Base-by-base conservation (phyloP, 2,329 filamentous ascomycete species). In the Aurifilum marmelostoma region DNA sequence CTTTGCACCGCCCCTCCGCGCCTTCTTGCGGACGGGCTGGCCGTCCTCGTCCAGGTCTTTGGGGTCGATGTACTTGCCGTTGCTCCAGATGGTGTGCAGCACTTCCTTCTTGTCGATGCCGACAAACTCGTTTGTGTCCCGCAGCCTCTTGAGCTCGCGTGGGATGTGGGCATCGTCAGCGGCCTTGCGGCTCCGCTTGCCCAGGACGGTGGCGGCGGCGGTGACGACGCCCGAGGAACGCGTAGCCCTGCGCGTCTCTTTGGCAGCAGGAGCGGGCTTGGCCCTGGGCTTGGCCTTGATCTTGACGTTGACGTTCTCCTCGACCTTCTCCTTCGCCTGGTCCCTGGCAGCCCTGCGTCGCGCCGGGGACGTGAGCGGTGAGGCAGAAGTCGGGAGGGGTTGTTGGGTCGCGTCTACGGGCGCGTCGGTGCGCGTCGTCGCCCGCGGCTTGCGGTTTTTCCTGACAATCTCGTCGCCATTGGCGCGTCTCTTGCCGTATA, bases 61-160 rank as follows among this genome's bases (percentile, higher is more conserved):
- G 4, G 82, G 81, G 52, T 84, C 81, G 54, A 90, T 80, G 68
- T 84, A 85, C 75, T 90, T 90, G 68, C 88, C 88, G 72, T 90
- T 90, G 73, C 86, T 87, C 88, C 88, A 91, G 34, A 88, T 83
- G 1, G 86, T 89, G 72, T 86, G 82, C 9, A 86, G 58, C 4
- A 90, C 84, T 6, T 87, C 87, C 65, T 83, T 80, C 18, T 83
- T 84, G 66, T 90, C 88, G 29, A 89, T 85, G 61, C 85, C 83
- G 0, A 84, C 80, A 71, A 84, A 91, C 73, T 91, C 88, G 69
- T 88, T 86, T 70, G 89, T 87, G 78, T 91, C 85, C 79, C 86
- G 83, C 65, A 93, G 77, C 71, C 86, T 83, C 77, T 81, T 79
- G 37, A 90, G 77, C 74, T 91, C 89, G 69, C 89, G 86, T 47